A percentile compares a stretch with the other conserved stretches of the same genome.
Conservation (phyloP, 2,329 filamentous ascomycete genomes). For the Fusarium clavum region DNA sequence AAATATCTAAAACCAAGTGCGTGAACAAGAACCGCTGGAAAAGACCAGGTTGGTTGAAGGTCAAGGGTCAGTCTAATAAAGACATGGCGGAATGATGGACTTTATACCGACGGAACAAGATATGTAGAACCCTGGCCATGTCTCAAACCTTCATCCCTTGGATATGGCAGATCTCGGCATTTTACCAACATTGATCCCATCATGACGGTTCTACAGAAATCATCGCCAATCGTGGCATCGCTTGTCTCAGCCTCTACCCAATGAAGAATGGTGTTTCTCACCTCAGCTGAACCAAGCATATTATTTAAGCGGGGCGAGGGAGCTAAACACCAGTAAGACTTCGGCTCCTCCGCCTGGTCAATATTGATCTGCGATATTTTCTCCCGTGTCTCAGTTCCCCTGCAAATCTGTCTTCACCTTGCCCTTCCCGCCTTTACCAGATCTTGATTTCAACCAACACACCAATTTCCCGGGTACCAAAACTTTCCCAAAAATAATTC, state of each 20-base stretch:
- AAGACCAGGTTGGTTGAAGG: neutral
- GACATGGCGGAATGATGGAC: neutral
- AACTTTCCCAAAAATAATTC: too few relatives aligned
- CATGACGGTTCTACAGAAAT: neutral
- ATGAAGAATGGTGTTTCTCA: neutral
- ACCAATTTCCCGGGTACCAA: too few relatives aligned
- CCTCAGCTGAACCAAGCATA: neutral
- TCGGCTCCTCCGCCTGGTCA: rapidly evolving
- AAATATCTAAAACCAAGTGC: too few relatives aligned
- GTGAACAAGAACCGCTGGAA: too few relatives aligned
- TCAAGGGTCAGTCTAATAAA: rapidly evolving
- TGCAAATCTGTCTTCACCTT: neutral
- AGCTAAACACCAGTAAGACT: neutral
- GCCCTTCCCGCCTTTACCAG: neutral
- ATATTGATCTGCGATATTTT: neutral
- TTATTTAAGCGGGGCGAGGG: neutral
- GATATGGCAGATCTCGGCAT: rapidly evolving
- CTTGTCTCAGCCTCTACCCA: neutral
- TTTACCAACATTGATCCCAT: neutral
- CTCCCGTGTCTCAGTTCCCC: neutral
- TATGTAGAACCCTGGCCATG: neutral
- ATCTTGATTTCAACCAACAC: neutral
- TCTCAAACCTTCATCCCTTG: neutral
- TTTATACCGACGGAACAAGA: neutral
- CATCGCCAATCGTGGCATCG: neutral